Base-by-base conservation (phyloP, 176 grass and related monocot genomes). In the Aegilops tauschii region DNA sequence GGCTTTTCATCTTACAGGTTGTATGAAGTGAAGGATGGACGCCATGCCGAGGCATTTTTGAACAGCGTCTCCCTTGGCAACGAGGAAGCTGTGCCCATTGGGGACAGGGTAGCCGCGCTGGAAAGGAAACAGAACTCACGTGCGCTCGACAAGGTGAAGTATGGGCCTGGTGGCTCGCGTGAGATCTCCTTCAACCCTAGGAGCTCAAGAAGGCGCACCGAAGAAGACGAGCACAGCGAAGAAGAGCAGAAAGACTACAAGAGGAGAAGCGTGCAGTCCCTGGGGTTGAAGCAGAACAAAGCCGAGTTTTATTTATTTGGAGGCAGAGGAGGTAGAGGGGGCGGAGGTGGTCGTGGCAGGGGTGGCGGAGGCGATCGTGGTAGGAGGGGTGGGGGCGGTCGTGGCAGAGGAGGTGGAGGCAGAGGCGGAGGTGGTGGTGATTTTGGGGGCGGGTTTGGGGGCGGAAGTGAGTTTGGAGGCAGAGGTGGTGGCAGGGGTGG, bases 1-100 rank as follows among this genome's bases (percentile, higher is more conserved):
- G 73, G 29, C 4, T 65, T 44, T 69, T 13, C 73, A 52, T 67
- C 6, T 91, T 86, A 76, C 88, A 95, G 96, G 88, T 87, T 98
- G 42, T 98, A 94, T 23, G 96, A 98, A 89, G 80, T 98, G 45
- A 96, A 96, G 82, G 97, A 96, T 82, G 94, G 93, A 34, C 90
- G 90, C 11, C 94, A 94, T 31, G 94, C 97, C 0, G 97, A 98
- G 69, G 97, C 97, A 59, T 98, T 96, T 80, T 80, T 88, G 85
- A 90, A 85, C 20, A 90, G 83, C 7, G 70, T 37, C 23, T 98
- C 94, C 54, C 92, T 98, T 61, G 90, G 87, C 42, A 84, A 86
- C 4, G 88, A 94, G 86, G 96, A 98, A 28, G 70, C 82, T 54
- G 79, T 91, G 36, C 87, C 90, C 21, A 82, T 96, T 25, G 90